A percentile compares a stretch with the other conserved stretches of the same genome.
These are phyloP conservation scores for Vickermania spadyakhi DNA, from an alignment of 208 protist species.

Conservation along the genomic window DNA sequence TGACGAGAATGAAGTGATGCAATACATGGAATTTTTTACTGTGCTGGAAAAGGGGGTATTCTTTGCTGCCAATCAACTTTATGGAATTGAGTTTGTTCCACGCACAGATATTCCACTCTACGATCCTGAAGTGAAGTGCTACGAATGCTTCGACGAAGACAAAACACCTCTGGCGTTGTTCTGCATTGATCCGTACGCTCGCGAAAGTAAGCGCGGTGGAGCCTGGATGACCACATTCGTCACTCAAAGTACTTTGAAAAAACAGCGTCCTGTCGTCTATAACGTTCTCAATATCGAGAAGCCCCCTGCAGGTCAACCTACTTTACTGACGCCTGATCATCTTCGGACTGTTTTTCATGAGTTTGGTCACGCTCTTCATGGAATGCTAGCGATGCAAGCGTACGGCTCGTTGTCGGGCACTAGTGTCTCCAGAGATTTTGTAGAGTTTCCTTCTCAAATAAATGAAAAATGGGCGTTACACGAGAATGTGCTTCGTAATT, in stretches of 20 bases:
- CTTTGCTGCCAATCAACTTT: conserved; percentile 42
- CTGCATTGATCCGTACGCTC: conserved; percentile 38
- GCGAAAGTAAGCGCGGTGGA: conserved; percentile 40
- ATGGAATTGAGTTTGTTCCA: conserved; percentile 28
- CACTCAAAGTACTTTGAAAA: conserved; percentile 15
- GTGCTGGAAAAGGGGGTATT: conserved; percentile 45
- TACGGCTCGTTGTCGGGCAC: conserved; percentile 41
- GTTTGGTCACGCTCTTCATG: conserved; percentile 62
- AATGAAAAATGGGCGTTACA: conserved; percentile 72
- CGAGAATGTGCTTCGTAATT: conserved; percentile 31
- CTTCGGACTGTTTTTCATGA: conserved; percentile 61
- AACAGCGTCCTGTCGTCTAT: conserved; percentile 30
- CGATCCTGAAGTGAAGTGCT: conserved; percentile 25
- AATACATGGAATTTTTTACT: conserved; percentile 40
- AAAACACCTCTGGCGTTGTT: conserved; percentile 27
- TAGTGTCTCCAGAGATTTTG: conserved; percentile 61
- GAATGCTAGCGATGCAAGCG: conserved; percentile 42
- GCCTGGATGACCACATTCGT: conserved; percentile 52
- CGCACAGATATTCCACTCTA: conserved; percentile 39
- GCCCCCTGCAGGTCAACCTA: conserved; percentile 33
- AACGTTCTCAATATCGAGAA: conserved; percentile 52
- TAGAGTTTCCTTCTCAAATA: conserved; percentile 77
- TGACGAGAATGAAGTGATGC: conserved; percentile 35
- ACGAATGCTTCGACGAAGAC: conserved; percentile 26
- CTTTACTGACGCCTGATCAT: conserved; percentile 45